Base-by-base conservation (phyloP, 1,284 basidiomycete genomes). In the Puccinia coronata region DNA sequence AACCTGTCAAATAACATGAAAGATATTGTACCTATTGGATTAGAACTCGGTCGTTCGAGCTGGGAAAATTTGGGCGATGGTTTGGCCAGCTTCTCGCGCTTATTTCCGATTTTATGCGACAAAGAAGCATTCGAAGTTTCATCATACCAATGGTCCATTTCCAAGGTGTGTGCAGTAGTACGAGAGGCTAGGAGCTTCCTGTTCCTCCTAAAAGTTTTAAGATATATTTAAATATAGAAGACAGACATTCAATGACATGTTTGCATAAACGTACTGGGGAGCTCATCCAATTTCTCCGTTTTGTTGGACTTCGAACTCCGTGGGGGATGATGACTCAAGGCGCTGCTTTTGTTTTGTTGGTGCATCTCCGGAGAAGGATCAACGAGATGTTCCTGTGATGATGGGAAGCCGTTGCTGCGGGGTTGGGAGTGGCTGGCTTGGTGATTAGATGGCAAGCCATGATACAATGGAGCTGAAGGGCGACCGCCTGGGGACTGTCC, bases 31-130 rank as follows among this genome's bases (percentile, higher is more conserved):
- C 51, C 61, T 55, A 65, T 63, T 31, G 43, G 9, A 55, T 70
- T 36, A 1, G 76, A 55, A 12, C 31, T 36, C 23, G 43, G 39
- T 23, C 12, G 73, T 36, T 39, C 36, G 59, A 41, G 23, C 36
- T 61, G 73, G 20, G n/a, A n/a, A n/a, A n/a, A n/a, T n/a, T n/a
- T n/a, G n/a, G 55, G 41, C 39, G 65, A 41, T 31, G 76, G 39
- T 78, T 69, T 69, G 20, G 65, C 53, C 9, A n/a, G 31, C 49
- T 71, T 51, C 20, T 71, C 25, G 20, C 43, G 41, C 20, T 14
- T 36, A 23, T 5, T 9, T 53, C 18, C 47, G 8, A 49, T 28
- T 31, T 53, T 20, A 36, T 23, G 34, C 18, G 69, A 53, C 20
- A 47, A 51, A 2, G 49, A n/a, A 2, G 25, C 47, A 9, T 49